These are phyloP conservation scores for Cordyceps javanica DNA, from an alignment of 2,329 filamentous ascomycete genomes.

Conservation along the genomic window DNA sequence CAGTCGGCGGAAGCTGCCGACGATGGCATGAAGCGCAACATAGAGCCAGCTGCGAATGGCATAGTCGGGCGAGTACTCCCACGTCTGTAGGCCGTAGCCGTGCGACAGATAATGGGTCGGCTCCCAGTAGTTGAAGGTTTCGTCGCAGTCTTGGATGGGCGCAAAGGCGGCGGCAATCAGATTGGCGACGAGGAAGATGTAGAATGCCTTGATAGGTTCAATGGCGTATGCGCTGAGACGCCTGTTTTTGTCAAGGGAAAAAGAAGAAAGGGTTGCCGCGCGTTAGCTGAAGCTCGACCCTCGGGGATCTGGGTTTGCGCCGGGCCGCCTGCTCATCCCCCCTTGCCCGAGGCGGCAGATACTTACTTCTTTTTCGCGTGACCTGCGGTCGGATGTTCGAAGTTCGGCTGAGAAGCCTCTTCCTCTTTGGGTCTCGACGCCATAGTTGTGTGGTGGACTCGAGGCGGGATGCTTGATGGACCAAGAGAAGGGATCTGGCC, in stretches of 20 bases:
- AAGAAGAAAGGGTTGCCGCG: not conserved
- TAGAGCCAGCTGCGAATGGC: constrained; percentile 96
- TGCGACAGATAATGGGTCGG: constrained; percentile 90
- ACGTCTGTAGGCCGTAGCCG: constrained; percentile 90
- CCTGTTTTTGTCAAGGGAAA: constrained; percentile 22
- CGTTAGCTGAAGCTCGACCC: not conserved
- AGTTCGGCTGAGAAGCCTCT: constrained; percentile 24
- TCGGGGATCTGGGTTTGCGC: not conserved
- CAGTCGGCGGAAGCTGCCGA: constrained; percentile 61
- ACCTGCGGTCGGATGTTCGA: constrained; percentile 41
- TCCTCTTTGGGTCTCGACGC: constrained; percentile 29
- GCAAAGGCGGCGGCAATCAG: constrained; percentile 71
- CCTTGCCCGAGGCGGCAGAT: not conserved
- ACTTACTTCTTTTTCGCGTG: constrained; percentile 48
- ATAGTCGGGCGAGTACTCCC: constrained; percentile 96
- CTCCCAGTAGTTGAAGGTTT: constrained; percentile 99
- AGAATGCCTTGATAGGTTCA: constrained; percentile 71
- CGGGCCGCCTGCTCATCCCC: not conserved
- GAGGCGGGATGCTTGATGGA: constrained; percentile 17
- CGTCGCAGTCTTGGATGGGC: constrained; percentile 96
- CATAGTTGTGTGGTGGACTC: constrained; percentile 25
- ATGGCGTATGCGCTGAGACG: constrained; percentile 54
- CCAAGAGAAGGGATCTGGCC: constrained; percentile 13
- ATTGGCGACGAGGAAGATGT: constrained; percentile 69
- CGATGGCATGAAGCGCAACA: constrained; percentile 67